Conservation (phyloP, 2,329 filamentous ascomycete species). For the Hirsutella minnesotensis region DNA sequence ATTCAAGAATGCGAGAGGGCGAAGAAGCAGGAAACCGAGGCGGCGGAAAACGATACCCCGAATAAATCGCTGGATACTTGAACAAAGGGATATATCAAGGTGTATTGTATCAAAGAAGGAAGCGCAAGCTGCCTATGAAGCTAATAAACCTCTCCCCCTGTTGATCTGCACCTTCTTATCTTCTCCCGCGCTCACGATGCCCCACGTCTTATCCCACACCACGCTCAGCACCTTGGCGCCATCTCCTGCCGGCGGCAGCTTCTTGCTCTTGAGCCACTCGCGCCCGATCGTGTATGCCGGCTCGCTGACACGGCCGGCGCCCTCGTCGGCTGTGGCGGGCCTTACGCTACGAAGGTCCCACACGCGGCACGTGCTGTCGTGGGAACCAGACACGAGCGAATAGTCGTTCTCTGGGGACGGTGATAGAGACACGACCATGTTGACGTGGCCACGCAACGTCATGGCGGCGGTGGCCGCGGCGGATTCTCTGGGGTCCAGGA, state of each 20-base stretch:
- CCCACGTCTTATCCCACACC: constrained; percentile 73
- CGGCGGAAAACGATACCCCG: neutral
- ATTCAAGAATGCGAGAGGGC: constrained; percentile 10
- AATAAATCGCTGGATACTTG: neutral
- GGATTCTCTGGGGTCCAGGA: constrained; percentile 80
- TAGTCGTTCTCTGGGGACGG: constrained; percentile 55
- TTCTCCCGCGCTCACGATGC: constrained; percentile 84
- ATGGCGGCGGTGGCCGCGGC: constrained; percentile 69
- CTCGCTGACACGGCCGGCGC: constrained; percentile 56
- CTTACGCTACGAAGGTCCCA: constrained; percentile 79
- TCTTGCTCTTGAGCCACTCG: constrained; percentile 56
- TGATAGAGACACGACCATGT: constrained; percentile 46
- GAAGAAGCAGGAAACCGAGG: neutral
- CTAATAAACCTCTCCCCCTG: constrained; percentile 43
- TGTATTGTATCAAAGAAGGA: neutral
- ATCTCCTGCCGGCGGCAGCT: constrained; percentile 59
- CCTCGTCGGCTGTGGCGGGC: constrained; percentile 45
- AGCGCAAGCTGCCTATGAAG: constrained; percentile 14
- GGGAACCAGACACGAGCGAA: constrained; percentile 77
- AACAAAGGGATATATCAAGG: neutral
- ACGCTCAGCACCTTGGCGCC: constrained; percentile 86
- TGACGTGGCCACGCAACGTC: constrained; percentile 84
- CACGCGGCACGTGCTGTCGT: constrained; percentile 84
- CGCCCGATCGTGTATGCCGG: constrained; percentile 64
- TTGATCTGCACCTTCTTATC: constrained; percentile 95